These are phyloP conservation scores for Salix purpurea DNA, from an alignment of 345 rosid genomes.

Conservation along the genomic window DNA sequence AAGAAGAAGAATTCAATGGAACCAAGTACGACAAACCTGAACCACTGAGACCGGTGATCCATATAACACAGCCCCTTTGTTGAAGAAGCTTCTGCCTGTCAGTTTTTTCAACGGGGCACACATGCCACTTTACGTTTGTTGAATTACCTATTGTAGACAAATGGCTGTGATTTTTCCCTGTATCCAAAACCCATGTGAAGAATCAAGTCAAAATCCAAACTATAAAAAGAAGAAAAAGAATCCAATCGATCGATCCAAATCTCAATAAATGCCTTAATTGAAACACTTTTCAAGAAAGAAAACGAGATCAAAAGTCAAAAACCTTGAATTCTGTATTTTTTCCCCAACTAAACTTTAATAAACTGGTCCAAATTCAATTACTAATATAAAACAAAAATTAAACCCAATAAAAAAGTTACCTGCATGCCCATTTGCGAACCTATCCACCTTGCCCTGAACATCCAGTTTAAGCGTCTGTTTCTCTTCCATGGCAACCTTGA, in stretches of 20 bases:
- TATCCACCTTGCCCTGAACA: not conserved
- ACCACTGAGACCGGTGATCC: conserved; percentile 34
- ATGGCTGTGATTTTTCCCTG: conserved; percentile 4
- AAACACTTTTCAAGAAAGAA: not conserved
- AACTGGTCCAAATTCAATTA: not conserved
- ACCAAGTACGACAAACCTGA: conserved; percentile 16
- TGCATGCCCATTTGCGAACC: conserved; percentile 13
- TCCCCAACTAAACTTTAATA: not conserved
- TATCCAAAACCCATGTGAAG: not conserved
- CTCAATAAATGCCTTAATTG: not conserved
- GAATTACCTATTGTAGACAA: conserved; percentile 23
- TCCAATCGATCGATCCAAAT: not conserved
- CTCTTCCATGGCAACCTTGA: conserved; percentile 3
- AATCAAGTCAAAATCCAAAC: not conserved
- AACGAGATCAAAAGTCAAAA: not conserved
- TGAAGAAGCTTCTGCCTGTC: conserved; percentile 21
- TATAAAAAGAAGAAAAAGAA: not conserved
- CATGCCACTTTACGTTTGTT: conserved; percentile 28
- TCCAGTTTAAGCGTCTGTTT: not conserved
- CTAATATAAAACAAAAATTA: not conserved
- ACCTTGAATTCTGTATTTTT: not conserved
- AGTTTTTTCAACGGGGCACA: conserved; percentile 12
- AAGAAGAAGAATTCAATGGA: not conserved
- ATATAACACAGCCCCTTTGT: conserved; percentile 28
- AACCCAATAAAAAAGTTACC: conserved; percentile 8